Base-by-base conservation (phyloP, 352 stramenopile genomes). In the Phytophthora meadii region DNA sequence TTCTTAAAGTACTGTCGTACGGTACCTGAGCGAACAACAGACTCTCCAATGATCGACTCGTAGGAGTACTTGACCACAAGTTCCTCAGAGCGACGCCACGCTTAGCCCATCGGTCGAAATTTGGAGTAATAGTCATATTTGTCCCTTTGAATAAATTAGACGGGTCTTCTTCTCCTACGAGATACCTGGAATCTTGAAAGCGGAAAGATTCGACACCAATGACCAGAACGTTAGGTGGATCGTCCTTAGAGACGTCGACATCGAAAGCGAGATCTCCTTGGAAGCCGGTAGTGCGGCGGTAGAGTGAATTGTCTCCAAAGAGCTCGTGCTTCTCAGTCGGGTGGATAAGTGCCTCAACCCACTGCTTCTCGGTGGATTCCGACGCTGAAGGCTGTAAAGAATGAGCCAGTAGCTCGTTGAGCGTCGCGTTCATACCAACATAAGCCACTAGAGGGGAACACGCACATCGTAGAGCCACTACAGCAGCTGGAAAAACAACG, bases 161-260 rank as follows among this genome's bases (percentile, higher is more conserved):
- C 10, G 54, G 56, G 25, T 76, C 63, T 27, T 74, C 70, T 51
- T 88, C 68, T 15, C 65, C 77, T 1, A 82, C 72, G 3, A 88
- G 63, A 44, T 83, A 86, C 24, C 67, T 60, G 10, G 72, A 88
- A 51, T 88, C 80, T 36, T 72, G 70, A 41, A 77, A 77, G 7
- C 80, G 72, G 46, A 87, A 85, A 30, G 80, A 88, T 51, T 88
- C 77, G 32, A 88, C 65, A 10, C 45, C 70, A 25, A 88, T 66
- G 5, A 88, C 61, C 4, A 88, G 19, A 8, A 87, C 77, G 44
- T 85, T 88, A 0, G 80, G 77, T 0, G 59, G 73, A 42, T 85
- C 49, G 1, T 54, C 45, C 1, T 70, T 40, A 8, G 76, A 41
- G 9, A 86, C 41, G 2, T 45, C 46, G 12, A 88, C 68, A 45